These are phyloP conservation scores for Pyracantha coccinea DNA, from an alignment of 331 rosid species.

Conservation along the genomic window DNA sequence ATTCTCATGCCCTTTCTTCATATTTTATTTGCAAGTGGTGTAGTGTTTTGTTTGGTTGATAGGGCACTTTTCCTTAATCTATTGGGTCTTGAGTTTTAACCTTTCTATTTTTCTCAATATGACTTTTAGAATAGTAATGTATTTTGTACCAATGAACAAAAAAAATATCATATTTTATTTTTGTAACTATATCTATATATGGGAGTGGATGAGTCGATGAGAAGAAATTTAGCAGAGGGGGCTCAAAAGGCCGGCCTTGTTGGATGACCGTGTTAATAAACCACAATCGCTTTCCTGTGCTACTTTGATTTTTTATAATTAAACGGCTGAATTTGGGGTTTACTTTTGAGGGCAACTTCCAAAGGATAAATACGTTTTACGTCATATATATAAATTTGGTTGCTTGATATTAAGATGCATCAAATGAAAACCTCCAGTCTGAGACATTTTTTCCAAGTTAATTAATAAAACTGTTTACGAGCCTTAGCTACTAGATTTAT, in stretches of 20 bases:
- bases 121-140: not conserved
- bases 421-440: not conserved
- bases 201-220: not conserved
- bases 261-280: not conserved
- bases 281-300: not conserved
- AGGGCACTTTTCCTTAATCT: not conserved
- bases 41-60: not conserved
- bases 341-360: not conserved
- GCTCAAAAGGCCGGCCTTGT: not conserved
- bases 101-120: not conserved
- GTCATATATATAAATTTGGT: not conserved
- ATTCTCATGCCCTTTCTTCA: slow-evolving; percentile 6
- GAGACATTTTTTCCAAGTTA: not conserved
- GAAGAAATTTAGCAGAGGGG: not conserved
- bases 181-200: too few relatives aligned
- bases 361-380: not conserved
- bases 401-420: not conserved
- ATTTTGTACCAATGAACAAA: not conserved
- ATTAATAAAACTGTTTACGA: not conserved
- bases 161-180: too few relatives aligned
- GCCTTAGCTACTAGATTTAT: not conserved
- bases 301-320: not conserved
- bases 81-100: too few relatives aligned
- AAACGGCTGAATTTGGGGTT: not conserved
- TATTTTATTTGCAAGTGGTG: not conserved